These are phyloP conservation scores for Pyrus betulifolia DNA, from an alignment of 306 rosid species.

Conservation along the genomic window DNA sequence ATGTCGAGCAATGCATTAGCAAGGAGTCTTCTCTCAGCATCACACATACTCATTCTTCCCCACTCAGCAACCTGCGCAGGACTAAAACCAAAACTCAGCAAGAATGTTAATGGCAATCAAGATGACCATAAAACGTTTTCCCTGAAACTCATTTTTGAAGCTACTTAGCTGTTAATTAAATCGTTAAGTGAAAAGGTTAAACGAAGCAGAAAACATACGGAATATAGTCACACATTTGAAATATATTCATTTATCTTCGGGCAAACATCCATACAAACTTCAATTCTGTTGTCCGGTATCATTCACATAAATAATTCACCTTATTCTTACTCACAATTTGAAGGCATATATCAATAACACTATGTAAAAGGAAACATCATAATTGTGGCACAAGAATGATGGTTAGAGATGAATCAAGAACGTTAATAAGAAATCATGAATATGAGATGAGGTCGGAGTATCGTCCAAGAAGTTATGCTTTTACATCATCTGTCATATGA, in stretches of 20 bases:
- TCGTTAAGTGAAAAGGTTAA: not conserved
- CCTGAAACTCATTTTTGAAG: not conserved
- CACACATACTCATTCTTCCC: slow-evolving; percentile 98
- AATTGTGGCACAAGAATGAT: not conserved
- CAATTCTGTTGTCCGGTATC: not conserved
- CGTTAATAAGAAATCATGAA: not conserved
- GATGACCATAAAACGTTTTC: not conserved
- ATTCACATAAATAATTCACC: not conserved
- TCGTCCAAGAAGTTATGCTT: not conserved
- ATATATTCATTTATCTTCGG: not conserved
- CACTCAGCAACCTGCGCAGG: slow-evolving; percentile 68
- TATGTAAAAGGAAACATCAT: not conserved
- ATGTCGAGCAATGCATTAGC: slow-evolving; percentile 89
- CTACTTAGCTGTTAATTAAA: not conserved
- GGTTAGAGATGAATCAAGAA: not conserved
- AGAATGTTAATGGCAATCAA: not conserved
- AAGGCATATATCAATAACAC: not conserved
- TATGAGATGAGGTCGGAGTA: not conserved
- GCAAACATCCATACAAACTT: not conserved
- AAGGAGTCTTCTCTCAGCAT: slow-evolving; percentile 88
- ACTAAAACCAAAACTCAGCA: slow-evolving; percentile 2
- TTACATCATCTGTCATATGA: not conserved
- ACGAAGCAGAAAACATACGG: not conserved
- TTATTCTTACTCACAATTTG: not conserved
- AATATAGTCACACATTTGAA: not conserved